Conservation (phyloP, 371 early-diverging fungal species). For the Mucor mucedo region DNA sequence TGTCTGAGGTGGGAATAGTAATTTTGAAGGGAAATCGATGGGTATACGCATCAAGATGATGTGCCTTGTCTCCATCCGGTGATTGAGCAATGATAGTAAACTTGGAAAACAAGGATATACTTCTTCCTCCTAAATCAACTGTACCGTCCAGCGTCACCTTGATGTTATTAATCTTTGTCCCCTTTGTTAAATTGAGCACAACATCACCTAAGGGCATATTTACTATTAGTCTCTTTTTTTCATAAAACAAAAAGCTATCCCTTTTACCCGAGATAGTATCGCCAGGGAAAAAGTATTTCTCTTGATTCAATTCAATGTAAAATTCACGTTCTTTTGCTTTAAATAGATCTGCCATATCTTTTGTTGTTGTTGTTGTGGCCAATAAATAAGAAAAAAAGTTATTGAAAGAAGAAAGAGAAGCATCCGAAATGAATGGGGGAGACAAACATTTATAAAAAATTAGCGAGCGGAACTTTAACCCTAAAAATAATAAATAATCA, state of each 20-base stretch:
- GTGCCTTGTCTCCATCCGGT: conserved; percentile 36
- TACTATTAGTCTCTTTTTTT: neutral
- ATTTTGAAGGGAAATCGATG: conserved; percentile 52
- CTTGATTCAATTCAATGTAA: conserved; percentile 46
- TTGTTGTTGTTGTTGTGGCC: neutral
- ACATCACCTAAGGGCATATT: conserved; percentile 38
- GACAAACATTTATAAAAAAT: too few relatives aligned
- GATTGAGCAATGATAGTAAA: conserved; percentile 29
- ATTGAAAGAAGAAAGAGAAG: neutral
- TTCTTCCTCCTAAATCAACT: conserved; percentile 34
- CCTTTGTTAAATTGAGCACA: conserved; percentile 41
- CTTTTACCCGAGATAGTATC: conserved; percentile 46
- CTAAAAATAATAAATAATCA: too few relatives aligned
- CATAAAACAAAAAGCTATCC: neutral
- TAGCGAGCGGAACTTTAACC: too few relatives aligned
- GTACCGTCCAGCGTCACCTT: conserved; percentile 39
- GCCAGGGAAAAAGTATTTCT: conserved; percentile 49
- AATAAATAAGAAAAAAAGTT: neutral
- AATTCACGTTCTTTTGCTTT: conserved; percentile 44
- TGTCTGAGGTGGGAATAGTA: conserved; percentile 31
- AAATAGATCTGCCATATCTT: conserved; percentile 25
- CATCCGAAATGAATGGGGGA: too few relatives aligned
- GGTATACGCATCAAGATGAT: conserved; percentile 42
- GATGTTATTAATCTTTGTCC: conserved; percentile 43
- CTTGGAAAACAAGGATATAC: conserved; percentile 27